Percentiles rank a stretch among this genome's conserved stretches.
phyloP scores from a whole-genome alignment of 2,329 filamentous ascomycete species.

The Gnomoniopsis smithogilvyi region DNA sequence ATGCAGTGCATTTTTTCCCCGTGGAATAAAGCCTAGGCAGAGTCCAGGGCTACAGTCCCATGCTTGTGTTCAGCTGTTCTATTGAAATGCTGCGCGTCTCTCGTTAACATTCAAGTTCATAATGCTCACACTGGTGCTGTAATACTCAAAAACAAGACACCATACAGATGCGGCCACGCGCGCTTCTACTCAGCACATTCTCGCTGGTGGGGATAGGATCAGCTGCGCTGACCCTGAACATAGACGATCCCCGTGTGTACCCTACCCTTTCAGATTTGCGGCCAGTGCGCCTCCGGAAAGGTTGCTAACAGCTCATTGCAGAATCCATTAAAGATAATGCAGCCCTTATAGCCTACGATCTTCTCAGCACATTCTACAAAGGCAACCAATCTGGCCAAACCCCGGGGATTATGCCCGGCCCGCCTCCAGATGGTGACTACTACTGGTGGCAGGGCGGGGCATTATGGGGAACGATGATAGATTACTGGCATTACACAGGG shows the following conservation, averaged over 20 bases:
- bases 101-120: not conserved
- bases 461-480: slow-evolving; percentile 46
- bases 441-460: slow-evolving; percentile 52
- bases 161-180: slow-evolving; percentile 5
- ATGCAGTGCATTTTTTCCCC: not conserved
- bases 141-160: not conserved
- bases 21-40: too few relatives aligned
- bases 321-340: slow-evolving; percentile 14
- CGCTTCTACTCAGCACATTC: not conserved
- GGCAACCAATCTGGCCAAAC: slow-evolving; percentile 22
- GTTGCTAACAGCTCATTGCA: not conserved
- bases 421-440: slow-evolving; percentile 24
- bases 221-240: slow-evolving; percentile 8
- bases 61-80: too few relatives aligned
- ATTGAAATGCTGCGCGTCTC: not conserved
- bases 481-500: slow-evolving; percentile 50
- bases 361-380: slow-evolving; percentile 20
- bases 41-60: too few relatives aligned
- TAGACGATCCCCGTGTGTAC: slow-evolving; percentile 10
- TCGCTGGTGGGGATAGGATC: slow-evolving; percentile 5
- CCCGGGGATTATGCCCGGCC: slow-evolving; percentile 23
- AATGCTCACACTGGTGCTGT: not conserved
- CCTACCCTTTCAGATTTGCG: not conserved
- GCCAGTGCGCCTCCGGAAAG: not conserved
- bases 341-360: slow-evolving; percentile 14